phyloP scores from a whole-genome alignment of 768 basidiomycete genomes.

The Boletus subcaerulescens region DNA sequence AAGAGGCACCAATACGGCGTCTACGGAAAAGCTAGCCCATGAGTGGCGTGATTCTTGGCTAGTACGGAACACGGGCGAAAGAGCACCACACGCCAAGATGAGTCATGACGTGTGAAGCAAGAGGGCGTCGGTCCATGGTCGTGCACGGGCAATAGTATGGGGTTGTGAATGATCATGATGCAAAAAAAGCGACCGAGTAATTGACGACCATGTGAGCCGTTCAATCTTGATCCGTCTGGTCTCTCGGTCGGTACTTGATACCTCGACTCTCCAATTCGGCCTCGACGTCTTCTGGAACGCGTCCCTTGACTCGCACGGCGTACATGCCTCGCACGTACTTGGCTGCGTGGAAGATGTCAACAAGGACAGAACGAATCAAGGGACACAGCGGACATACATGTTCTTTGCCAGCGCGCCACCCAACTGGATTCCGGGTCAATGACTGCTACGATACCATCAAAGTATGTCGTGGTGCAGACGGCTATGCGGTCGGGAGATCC shows the following conservation, averaged over 20 bases:
- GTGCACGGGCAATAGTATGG: background rate
- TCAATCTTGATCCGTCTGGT: conserved; percentile 74
- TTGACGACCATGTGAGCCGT: conserved; percentile 5
- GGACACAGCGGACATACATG: conserved; percentile 53
- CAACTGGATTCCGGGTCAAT: conserved; percentile 86
- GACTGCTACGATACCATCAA: conserved; percentile 88
- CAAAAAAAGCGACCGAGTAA: background rate
- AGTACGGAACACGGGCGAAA: conserved; percentile 1
- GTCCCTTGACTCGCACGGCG: conserved; percentile 84
- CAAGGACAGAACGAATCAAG: background rate
- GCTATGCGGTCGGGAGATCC: conserved; percentile 78
- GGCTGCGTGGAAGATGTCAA: conserved; percentile 44
- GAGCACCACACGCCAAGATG: conserved; percentile 1
- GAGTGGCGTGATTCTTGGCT: conserved; percentile 1
- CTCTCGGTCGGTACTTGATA: conserved; percentile 83
- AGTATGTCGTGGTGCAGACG: conserved; percentile 87
- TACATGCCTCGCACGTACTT: conserved; percentile 92
- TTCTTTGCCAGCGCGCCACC: conserved; percentile 96
- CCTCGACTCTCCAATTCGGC: conserved; percentile 72
- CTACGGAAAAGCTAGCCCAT: conserved; percentile 5
- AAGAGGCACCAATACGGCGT: conserved; percentile 1
- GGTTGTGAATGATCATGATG: background rate
- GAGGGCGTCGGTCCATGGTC: background rate
- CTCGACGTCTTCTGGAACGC: conserved; percentile 83
- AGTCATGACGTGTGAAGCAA: conserved; percentile 15